phyloP scores from a whole-genome alignment of 352 stramenopile genomes.

The Pythium utonaiense region DNA sequence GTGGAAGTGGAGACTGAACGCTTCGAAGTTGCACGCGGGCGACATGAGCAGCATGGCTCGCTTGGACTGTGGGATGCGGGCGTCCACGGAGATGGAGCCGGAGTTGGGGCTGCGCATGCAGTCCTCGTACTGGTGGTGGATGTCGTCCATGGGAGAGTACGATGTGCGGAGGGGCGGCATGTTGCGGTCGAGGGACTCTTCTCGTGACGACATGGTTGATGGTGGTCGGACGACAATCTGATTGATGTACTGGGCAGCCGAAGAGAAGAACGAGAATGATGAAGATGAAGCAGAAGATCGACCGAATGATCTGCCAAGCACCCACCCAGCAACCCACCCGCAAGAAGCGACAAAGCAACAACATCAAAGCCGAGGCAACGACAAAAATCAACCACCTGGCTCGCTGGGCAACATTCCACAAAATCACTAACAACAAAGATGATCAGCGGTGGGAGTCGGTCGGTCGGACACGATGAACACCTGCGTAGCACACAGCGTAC shows the following conservation, averaged over 20 bases:
- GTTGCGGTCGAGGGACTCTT: constrained; percentile 1
- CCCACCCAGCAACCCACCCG: no score
- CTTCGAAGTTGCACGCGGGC: constrained; percentile 48
- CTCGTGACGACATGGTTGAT: not conserved
- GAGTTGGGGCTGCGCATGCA: constrained; percentile 32
- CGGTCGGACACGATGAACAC: not conserved
- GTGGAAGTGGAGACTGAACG: constrained; percentile 52
- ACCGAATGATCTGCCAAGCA: constrained; percentile 26
- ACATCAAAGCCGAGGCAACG: not conserved
- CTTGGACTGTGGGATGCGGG: constrained; percentile 27
- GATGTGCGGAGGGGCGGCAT: constrained; percentile 12
- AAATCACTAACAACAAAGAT: constrained; percentile 10
- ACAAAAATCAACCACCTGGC: not conserved
- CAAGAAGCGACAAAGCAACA: not conserved
- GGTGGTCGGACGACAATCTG: not conserved
- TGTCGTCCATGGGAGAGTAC: constrained; percentile 4
- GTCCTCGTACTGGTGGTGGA: constrained; percentile 20
- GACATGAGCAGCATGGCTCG: constrained; percentile 53
- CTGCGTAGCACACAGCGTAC: not conserved
- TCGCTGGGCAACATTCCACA: constrained; percentile 11
- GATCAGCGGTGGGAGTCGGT: constrained; percentile 3
- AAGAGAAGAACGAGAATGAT: constrained; percentile 5
- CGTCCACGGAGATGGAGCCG: constrained; percentile 20
- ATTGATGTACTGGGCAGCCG: not conserved
- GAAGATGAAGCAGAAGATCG: constrained; percentile 25